Base-by-base conservation (phyloP, 495 filamentous ascomycete species). In the Cenococcum geophilum region DNA sequence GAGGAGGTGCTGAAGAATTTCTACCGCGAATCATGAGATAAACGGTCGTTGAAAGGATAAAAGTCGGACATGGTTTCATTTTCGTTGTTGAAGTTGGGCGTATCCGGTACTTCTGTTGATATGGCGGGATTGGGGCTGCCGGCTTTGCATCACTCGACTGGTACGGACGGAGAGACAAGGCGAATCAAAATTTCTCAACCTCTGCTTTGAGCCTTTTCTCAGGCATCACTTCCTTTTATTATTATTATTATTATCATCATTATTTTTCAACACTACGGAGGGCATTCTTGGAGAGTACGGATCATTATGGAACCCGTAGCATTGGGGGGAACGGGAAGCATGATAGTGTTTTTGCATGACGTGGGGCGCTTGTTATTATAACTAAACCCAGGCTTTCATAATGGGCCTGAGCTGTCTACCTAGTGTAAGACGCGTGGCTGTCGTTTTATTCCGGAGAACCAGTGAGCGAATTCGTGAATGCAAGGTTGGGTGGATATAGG, bases 1-100 rank as follows among this genome's bases (percentile, higher is more conserved):
- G 84, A 91, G 74, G 76, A 78, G 62, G 79, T 81, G 59, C 81
- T 97, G 72, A 82, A 79, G 72, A 80, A 79, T 58, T 96, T 87
- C 73, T 96, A 89, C 71, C 78, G 77, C 25, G 79, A 75, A 34
- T 10, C 55, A 32, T 66, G 49, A 62, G 34, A 51, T 40, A n/a
- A 32, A 32, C 6, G 6, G 45, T 14, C 11, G 45, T 14, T 21
- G 45, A 49, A n/a, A 6, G 27, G 27, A 32, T 32, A 3, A 32
- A 32, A 32, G 36, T 40, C 40, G 12, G 40, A 45, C 12, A 45
- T 45, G 18, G 11, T 10, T 4, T 45, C 40, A 10, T 14, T 14
- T 14, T 45, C 40, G 18, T 45, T 16, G 18, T 1, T 4, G 40
- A 10, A 45, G 3, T 32, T 32, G 27, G 6, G 27, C 40, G 18